Evolutionary conservation across 1,284 basidiomycete genomes (phyloP).

Genomic region (Volvariella volvacea): DNA sequence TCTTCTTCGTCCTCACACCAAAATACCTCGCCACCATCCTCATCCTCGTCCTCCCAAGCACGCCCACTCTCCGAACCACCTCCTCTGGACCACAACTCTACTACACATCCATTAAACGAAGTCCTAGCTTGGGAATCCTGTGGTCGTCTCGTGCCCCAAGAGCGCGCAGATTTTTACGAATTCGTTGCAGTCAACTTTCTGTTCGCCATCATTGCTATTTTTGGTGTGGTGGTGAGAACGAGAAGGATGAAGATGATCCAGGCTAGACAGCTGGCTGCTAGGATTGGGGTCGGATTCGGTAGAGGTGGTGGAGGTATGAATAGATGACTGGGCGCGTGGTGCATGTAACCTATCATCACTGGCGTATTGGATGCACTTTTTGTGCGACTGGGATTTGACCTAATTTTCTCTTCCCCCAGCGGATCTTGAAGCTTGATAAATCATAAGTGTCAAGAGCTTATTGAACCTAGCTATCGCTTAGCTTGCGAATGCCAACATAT

Average conservation of each 20-base stretch:
- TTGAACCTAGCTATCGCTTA: too few species aligned
- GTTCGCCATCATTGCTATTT: conserved; percentile 61
- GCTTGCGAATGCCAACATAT: too few species aligned
- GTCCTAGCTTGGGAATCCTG: conserved; percentile 86
- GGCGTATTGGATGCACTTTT: too few species aligned
- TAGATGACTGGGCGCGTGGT: too few species aligned
- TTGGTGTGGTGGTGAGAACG: conserved; percentile 61
- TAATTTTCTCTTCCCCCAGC: too few species aligned
- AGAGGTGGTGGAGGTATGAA: too few species aligned
- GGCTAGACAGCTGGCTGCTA: conserved; percentile 74
- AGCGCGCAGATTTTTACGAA: conserved; percentile 82
- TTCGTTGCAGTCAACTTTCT: conserved; percentile 79
- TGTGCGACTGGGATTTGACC: too few species aligned
- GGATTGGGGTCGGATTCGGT: conserved; percentile 47
- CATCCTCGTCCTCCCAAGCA: conserved; percentile 11
- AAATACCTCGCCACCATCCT: conserved; percentile 1
- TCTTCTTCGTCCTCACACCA: background rate
- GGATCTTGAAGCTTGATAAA: too few species aligned
- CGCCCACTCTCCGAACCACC: conserved; percentile 9
- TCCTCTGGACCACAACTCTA: conserved; percentile 14
- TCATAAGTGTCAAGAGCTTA: too few species aligned
- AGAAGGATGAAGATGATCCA: conserved; percentile 65
- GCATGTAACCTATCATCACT: too few species aligned
- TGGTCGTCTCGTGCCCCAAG: conserved; percentile 71
- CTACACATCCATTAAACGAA: conserved; percentile 42